These are phyloP conservation scores for Candida xiaguanensis DNA, from an alignment of 805 yeast species.

Conservation along the genomic window DNA sequence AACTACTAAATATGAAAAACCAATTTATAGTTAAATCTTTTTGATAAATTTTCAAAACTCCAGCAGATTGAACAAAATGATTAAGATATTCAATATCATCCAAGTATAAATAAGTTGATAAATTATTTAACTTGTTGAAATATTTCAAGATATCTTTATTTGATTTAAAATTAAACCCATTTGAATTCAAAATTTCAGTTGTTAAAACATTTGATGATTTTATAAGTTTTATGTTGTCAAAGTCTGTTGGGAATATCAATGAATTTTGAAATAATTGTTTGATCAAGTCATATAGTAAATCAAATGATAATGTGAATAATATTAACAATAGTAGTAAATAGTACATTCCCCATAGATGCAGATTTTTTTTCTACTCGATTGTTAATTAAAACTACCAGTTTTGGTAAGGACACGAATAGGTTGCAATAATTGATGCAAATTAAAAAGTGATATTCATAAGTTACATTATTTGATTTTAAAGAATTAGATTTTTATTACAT, in stretches of 20 bases:
- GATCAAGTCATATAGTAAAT: slow-evolving; percentile 32
- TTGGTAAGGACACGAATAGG: too few species aligned
- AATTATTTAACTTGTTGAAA: slow-evolving; percentile 22
- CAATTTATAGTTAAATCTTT: not conserved
- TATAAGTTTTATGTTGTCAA: not conserved
- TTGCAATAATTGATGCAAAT: too few species aligned
- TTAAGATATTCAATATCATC: slow-evolving; percentile 22
- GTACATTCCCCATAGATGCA: not conserved
- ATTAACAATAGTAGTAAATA: slow-evolving; percentile 28
- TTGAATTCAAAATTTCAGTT: not conserved
- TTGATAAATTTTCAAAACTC: slow-evolving; percentile 19
- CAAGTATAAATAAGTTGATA: slow-evolving; percentile 22
- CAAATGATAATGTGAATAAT: slow-evolving; percentile 31
- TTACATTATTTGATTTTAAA: too few species aligned
- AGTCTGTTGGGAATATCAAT: not conserved
- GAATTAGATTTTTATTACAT: too few species aligned
- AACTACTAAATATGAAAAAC: slow-evolving; percentile 8
- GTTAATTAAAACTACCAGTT: too few species aligned
- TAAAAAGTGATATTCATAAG: too few species aligned
- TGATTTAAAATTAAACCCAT: slow-evolving; percentile 1
- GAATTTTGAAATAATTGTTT: slow-evolving; percentile 6
- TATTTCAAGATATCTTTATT: slow-evolving; percentile 8
- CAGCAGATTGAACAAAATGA: slow-evolving; percentile 27
- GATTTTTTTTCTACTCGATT: too few species aligned
- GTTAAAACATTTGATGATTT: not conserved